Base-by-base conservation (phyloP, 768 basidiomycete species). In the Amanita phalloides region DNA sequence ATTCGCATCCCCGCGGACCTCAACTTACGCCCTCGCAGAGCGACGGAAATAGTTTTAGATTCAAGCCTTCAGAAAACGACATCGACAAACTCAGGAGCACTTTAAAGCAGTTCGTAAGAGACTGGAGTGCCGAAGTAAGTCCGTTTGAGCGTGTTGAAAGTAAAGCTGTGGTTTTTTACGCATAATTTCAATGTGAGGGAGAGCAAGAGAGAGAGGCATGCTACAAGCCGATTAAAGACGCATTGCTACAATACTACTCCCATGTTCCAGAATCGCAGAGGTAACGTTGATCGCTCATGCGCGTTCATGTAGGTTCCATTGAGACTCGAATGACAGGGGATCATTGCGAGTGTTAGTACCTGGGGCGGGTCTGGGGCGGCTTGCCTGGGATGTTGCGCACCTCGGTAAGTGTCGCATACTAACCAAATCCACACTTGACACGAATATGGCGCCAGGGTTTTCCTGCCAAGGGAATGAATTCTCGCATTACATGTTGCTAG, bases 381-480 rank as follows among this genome's bases (percentile, higher is more conserved):
- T 98, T 14, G 88, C 92, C 2, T 93, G 83, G 68, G 93, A 98
- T 57, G 74, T 95, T 3, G 90, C 91, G 4, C 79, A 76, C 30
- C 71, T 85, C 49, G 93, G 91, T 90, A 59, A 32, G 71, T 54
- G 33, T 47, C 28, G 36, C 45, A 13, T 42, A 0, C 44, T 13
- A 14, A 36, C 41, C 7, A 51, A 48, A 48, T 46, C 33, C 35
- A 48, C 14, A 38, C 42, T 38, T 33, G n/a, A 32, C 20, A 32
- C 21, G 3, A 32, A 38, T 25, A 6, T 3, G 9, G 3, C 6
- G 9, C 36, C 55, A 92, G 93, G 93, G 3, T 97, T 92, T 58
- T 68, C 86, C 1, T 91, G 87, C 56, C 93, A 95, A 65, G 93
- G 88, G 20, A 96, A 96, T 62, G 94, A 98, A 66, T 96, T 96